Percentiles rank a stretch among this genome's conserved stretches.
Evolutionary conservation across 495 filamentous ascomycete species (phyloP).

Genomic region (Hypomontagnella monticulosa): DNA sequence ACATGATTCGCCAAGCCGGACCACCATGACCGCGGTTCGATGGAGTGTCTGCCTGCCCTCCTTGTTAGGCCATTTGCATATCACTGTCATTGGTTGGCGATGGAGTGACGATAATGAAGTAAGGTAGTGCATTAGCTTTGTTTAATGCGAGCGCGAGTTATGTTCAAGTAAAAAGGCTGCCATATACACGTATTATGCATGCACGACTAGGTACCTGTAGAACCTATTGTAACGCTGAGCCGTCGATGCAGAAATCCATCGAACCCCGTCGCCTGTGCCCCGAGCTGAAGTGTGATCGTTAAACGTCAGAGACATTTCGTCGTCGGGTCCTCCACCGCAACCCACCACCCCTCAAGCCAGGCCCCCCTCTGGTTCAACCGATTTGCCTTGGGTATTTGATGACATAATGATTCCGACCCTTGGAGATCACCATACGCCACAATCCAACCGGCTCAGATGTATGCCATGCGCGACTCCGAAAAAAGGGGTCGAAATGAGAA

Average conservation of each 20-base stretch:
- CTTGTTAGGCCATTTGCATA: constrained; percentile 15
- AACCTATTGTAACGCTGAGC: constrained; percentile 22
- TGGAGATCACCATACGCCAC: constrained; percentile 7
- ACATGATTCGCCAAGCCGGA: constrained; percentile 17
- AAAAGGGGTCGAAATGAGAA: constrained; percentile 19
- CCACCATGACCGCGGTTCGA: background rate
- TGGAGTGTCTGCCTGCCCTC: constrained; percentile 1
- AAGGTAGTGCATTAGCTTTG: constrained; percentile 16
- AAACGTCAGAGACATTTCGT: constrained; percentile 1
- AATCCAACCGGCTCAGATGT: constrained; percentile 1
- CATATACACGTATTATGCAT: constrained; percentile 34
- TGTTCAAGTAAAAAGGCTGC: constrained; percentile 26
- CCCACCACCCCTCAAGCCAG: constrained; percentile 1
- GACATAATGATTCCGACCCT: constrained; percentile 2
- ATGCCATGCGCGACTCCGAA: constrained; percentile 4
- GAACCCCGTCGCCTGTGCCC: constrained; percentile 4
- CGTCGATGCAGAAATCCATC: constrained; percentile 11
- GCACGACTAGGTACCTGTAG: constrained; percentile 19
- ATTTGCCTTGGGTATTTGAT: constrained; percentile 20
- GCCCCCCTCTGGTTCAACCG: constrained; percentile 4
- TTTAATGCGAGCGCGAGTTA: constrained; percentile 20
- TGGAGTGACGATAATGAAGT: background rate
- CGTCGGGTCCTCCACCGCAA: background rate
- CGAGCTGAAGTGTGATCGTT: constrained; percentile 5
- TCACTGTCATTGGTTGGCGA: constrained; percentile 3